A percentile compares a stretch with the other conserved stretches of the same genome.
Conservation (phyloP, 495 filamentous ascomycete genomes). For the Aspergillus leporis region DNA sequence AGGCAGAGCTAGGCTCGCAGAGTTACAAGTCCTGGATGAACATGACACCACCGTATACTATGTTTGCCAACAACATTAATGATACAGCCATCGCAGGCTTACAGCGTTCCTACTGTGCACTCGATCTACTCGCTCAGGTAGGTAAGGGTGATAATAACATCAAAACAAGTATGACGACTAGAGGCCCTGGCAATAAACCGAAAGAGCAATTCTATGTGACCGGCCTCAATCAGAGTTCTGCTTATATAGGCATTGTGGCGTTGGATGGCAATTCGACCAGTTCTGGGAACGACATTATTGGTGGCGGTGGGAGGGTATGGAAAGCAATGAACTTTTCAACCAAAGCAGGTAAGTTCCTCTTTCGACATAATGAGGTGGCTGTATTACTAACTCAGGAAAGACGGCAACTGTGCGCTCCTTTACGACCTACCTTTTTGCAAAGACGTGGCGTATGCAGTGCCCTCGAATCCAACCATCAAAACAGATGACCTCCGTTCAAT, state of each 20-base stretch:
- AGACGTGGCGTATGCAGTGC: conserved; percentile 87
- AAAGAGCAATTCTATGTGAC: conserved; percentile 85
- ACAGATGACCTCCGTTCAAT: conserved; percentile 54
- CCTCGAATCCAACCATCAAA: conserved; percentile 60
- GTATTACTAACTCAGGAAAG: conserved; percentile 33
- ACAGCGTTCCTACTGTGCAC: conserved; percentile 71
- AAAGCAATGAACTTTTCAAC: conserved; percentile 67
- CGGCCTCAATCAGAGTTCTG: conserved; percentile 66
- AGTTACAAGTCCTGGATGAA: conserved; percentile 57
- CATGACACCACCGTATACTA: conserved; percentile 62
- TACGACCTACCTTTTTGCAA: conserved; percentile 82
- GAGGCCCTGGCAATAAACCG: conserved; percentile 60
- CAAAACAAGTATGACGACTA: conserved; percentile 64
- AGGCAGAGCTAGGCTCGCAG: conserved; percentile 37
- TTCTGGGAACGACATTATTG: conserved; percentile 50
- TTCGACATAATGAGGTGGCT: conserved; percentile 19
- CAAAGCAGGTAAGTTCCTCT: conserved; percentile 62
- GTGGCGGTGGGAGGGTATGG: conserved; percentile 74
- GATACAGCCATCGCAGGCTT: conserved; percentile 64
- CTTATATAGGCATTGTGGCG: conserved; percentile 71
- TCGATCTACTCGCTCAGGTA: conserved; percentile 63
- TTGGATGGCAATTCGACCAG: conserved; percentile 56
- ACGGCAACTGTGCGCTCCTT: conserved; percentile 78
- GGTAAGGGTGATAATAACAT: conserved; percentile 53
- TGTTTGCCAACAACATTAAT: conserved; percentile 74